Conservation (phyloP, 2,329 filamentous ascomycete genomes). For the Didymosphaeria variabile region DNA sequence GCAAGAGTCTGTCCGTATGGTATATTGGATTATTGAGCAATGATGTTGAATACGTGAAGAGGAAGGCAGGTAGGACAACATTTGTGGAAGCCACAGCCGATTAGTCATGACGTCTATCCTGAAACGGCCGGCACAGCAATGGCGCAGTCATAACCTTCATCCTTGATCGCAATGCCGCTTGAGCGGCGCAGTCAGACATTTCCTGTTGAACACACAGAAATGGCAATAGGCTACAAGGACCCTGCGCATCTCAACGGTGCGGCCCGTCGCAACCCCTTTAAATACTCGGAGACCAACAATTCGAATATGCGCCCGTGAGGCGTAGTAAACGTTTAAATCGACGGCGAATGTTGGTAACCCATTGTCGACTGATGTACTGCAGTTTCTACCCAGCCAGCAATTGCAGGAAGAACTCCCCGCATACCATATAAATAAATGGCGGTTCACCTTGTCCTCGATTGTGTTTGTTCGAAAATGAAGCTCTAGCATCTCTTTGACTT, state of each 20-base stretch:
- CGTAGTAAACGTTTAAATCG: background rate
- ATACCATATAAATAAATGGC: no score
- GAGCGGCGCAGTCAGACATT: background rate
- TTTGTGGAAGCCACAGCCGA: no score
- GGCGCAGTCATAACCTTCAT: background rate
- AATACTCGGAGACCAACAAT: background rate
- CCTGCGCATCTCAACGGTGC: background rate
- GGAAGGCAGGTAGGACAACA: no score
- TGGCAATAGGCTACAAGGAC: background rate
- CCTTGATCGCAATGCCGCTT: background rate
- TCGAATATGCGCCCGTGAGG: background rate
- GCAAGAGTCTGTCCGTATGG: no score
- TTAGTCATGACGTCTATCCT: no score
- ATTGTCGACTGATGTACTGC: no score
- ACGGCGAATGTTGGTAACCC: no score
- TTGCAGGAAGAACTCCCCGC: no score
- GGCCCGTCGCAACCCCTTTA: background rate
- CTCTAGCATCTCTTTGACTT: background rate
- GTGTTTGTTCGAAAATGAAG: background rate
- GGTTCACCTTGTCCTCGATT: background rate
- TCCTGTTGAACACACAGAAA: background rate
- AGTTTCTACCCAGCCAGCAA: no score
- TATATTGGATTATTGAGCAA: no score
- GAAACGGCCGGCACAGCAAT: background rate
- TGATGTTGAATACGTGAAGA: no score